Percentiles rank a stretch among this genome's conserved stretches.
Conservation (phyloP, 2,329 filamentous ascomycete species). For the Pyrenophora teres region DNA sequence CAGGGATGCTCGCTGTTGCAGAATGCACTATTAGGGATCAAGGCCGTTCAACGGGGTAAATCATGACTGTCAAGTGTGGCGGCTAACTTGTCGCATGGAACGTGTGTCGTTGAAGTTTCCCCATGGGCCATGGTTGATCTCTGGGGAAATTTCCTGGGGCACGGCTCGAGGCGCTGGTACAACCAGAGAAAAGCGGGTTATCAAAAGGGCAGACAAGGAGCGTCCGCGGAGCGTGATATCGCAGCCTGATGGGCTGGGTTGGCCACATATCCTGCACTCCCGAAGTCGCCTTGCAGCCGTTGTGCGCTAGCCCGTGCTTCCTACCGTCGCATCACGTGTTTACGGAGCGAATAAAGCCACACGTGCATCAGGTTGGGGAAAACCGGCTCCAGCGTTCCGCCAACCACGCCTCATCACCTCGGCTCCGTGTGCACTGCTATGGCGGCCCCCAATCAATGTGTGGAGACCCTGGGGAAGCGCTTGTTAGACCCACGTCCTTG, state of each 20-base stretch:
- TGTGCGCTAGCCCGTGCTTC: slow-evolving; percentile 2
- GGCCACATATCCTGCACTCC: background rate
- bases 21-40: slow-evolving; percentile 2
- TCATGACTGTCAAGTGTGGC: background rate
- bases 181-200: slow-evolving; percentile 4
- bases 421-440: slow-evolving; percentile 3
- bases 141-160: slow-evolving; percentile 6
- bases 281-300: slow-evolving; percentile 2
- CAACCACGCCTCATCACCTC: slow-evolving; percentile 11
- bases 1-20: slow-evolving; percentile 2
- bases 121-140: slow-evolving; percentile 6
- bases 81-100: background rate
- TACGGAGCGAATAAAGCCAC: background rate
- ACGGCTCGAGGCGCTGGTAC: slow-evolving; percentile 9
- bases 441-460: background rate
- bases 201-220: slow-evolving; percentile 2
- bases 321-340: slow-evolving; percentile 1
- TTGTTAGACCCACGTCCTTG: slow-evolving; percentile 9
- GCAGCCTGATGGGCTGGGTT: background rate
- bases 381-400: slow-evolving; percentile 7
- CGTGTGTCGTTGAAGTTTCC: slow-evolving; percentile 4
- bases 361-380: slow-evolving; percentile 1
- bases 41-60: background rate
- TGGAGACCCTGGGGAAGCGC: slow-evolving; percentile 4
- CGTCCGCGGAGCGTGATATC: background rate